Evolutionary conservation across 495 filamentous ascomycete species (phyloP), one percentile per base, ranked within the genome.

Genomic region (Poronia punctata): DNA sequence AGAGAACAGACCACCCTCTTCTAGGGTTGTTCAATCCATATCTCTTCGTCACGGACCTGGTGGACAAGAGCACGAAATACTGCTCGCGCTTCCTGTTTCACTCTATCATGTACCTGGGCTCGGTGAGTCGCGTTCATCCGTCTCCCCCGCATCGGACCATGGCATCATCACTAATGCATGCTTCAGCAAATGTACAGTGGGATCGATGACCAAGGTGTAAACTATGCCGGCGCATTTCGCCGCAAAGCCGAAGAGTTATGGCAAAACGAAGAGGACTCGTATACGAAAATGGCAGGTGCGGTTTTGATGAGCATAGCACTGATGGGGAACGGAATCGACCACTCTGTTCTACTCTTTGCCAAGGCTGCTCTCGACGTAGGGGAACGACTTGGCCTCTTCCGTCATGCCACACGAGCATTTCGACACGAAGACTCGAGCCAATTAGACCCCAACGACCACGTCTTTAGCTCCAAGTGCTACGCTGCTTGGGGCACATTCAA

Each of bases 401-500:
- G 38, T n/a, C 15, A 11, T 7, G 31, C 29, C 4, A 25, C 16
- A 7, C 12, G 12, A 15, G 14, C n/a, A n/a, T n/a, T n/a, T n/a
- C n/a, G n/a, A n/a, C n/a, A n/a, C n/a, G n/a, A n/a, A n/a, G n/a
- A n/a, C n/a, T n/a, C n/a, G n/a, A n/a, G n/a, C n/a, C n/a, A n/a
- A n/a, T n/a, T n/a, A n/a, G n/a, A n/a, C n/a, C n/a, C n/a, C n/a
- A n/a, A n/a, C n/a, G n/a, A n/a, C n/a, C n/a, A 45, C 2, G 38
- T 46, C n/a, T 8, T 35, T 17, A 39, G 34, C n/a, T 34, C 45
- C 3, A 11, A 37, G 27, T 37, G 44, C 25, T 43, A 54, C 16
- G 51, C 54, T 12, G 50, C 54, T 0, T 57, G 54, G 54, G 54
- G 54, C 1, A 32, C 38, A 1, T 57, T 57, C 26, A 54, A 54